phyloP scores from a whole-genome alignment of 805 yeast species.

The Candida ulmi region DNA sequence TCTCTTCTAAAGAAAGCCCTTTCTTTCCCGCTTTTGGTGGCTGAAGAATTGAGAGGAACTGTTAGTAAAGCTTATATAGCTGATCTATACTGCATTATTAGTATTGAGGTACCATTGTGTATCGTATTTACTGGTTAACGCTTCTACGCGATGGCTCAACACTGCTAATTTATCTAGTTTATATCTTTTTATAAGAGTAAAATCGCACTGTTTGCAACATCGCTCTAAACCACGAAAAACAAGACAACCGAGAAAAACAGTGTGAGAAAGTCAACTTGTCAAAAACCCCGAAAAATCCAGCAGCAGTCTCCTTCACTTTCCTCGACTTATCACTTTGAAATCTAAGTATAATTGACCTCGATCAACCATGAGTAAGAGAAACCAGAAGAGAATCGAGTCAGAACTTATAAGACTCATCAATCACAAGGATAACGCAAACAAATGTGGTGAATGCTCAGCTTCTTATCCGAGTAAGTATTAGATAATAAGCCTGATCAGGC shows the following conservation, averaged over 20 bases:
- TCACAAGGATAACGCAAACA: slow-evolving; percentile 51
- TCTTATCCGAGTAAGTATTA: slow-evolving; percentile 52
- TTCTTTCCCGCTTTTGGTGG: slow-evolving; percentile 20
- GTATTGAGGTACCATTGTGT: neutral
- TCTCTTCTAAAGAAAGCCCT: slow-evolving; percentile 34
- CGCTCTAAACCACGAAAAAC: too few relatives aligned
- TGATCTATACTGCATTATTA: neutral
- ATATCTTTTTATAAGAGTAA: too few relatives aligned
- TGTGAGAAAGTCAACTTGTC: too few relatives aligned
- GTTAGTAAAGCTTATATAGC: neutral
- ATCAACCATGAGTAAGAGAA: slow-evolving; percentile 28
- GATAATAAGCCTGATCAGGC: too few relatives aligned
- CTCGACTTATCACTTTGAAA: too few relatives aligned
- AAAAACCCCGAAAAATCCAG: too few relatives aligned
- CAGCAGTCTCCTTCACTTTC: too few relatives aligned
- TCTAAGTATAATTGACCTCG: neutral
- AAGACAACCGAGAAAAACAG: too few relatives aligned
- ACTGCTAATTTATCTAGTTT: too few relatives aligned
- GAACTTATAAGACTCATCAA: slow-evolving; percentile 58
- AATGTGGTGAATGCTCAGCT: slow-evolving; percentile 75
- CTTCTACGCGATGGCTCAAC: too few relatives aligned
- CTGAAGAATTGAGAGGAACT: neutral
- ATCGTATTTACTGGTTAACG: too few relatives aligned
- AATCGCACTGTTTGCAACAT: too few relatives aligned
- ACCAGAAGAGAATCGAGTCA: slow-evolving; percentile 39